These are phyloP conservation scores for Kokia cookei DNA, from an alignment of 441 rosid species.

Conservation along the genomic window DNA sequence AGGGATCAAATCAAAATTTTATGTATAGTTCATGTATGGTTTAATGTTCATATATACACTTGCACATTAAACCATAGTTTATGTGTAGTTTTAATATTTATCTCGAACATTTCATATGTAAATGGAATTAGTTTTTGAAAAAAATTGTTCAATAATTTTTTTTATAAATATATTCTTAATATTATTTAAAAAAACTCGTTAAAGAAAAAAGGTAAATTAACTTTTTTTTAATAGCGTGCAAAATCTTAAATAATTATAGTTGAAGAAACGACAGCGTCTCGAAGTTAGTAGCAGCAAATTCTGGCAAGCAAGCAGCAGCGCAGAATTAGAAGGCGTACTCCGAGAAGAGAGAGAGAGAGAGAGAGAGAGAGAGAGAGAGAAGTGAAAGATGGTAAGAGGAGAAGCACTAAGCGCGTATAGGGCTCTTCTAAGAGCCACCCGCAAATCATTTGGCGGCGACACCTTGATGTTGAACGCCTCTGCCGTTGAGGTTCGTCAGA, in stretches of 20 bases:
- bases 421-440: conserved; percentile 61
- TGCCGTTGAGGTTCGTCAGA: conserved; percentile 63
- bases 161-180: too few species aligned
- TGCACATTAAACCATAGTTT: too few species aligned
- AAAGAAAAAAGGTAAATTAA: too few species aligned
- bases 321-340: background rate
- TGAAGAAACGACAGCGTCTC: background rate
- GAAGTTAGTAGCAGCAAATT: background rate
- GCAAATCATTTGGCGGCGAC: conserved; percentile 78
- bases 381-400: conserved; percentile 22
- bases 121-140: too few species aligned
- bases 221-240: too few species aligned
- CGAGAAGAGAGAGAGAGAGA: background rate
- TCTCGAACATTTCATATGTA: too few species aligned
- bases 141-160: too few species aligned
- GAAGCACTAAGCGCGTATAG: conserved; percentile 74
- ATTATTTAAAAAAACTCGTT: too few species aligned
- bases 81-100: too few species aligned
- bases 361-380: background rate
- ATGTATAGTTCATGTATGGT: too few species aligned
- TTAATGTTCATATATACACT: too few species aligned
- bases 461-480: conserved; percentile 62
- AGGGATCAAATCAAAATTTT: too few species aligned
- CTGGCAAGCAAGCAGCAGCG: background rate
- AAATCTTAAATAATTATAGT: background rate